A percentile compares a stretch with the other conserved stretches of the same genome.
These are phyloP conservation scores for Sicyos edulis DNA, from an alignment of 306 rosid species.

Conservation along the genomic window DNA sequence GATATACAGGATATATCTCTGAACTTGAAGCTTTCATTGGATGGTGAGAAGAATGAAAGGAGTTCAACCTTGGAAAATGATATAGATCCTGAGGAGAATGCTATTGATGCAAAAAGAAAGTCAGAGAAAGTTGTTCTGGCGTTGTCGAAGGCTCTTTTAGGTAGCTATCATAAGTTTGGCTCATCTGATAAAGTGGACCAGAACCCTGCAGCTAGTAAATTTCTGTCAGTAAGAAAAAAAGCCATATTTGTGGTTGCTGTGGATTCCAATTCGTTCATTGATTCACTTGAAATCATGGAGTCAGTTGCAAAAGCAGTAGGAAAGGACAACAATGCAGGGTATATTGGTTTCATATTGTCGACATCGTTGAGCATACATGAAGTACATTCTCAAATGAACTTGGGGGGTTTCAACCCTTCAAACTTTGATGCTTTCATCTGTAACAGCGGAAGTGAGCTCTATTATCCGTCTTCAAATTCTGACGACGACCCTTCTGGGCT, in stretches of 20 bases:
- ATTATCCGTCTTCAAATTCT: conserved; percentile 39
- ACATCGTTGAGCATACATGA: conserved; percentile 37
- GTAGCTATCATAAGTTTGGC: conserved; percentile 25
- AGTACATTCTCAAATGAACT: conserved; percentile 32
- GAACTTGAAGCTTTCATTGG: conserved; percentile 44
- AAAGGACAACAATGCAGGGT: conserved; percentile 35
- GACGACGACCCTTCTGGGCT: conserved; percentile 44
- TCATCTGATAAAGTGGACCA: conserved; percentile 28
- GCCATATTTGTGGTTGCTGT: conserved; percentile 34
- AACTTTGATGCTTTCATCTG: conserved; percentile 46
- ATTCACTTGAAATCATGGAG: conserved; percentile 28
- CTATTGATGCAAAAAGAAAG: conserved; percentile 25
- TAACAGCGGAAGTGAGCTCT: conserved; percentile 47
- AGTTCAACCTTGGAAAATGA: conserved; percentile 23
- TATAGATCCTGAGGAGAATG: conserved; percentile 35
- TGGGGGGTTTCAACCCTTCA: conserved; percentile 35
- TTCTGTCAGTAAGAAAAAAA: conserved; percentile 38
- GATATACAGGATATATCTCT: conserved; percentile 50
- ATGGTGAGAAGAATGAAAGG: conserved; percentile 38
- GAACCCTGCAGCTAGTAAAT: conserved; percentile 21
- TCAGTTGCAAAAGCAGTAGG: conserved; percentile 29
- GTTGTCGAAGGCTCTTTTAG: conserved; percentile 28
- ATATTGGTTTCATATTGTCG: conserved; percentile 38
- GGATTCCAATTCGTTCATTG: conserved; percentile 34
- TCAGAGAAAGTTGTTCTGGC: conserved; percentile 28